Evolutionary conservation across 1,139 yeast genomes (phyloP).

Genomic region (Scheffersomyces quercinus): DNA sequence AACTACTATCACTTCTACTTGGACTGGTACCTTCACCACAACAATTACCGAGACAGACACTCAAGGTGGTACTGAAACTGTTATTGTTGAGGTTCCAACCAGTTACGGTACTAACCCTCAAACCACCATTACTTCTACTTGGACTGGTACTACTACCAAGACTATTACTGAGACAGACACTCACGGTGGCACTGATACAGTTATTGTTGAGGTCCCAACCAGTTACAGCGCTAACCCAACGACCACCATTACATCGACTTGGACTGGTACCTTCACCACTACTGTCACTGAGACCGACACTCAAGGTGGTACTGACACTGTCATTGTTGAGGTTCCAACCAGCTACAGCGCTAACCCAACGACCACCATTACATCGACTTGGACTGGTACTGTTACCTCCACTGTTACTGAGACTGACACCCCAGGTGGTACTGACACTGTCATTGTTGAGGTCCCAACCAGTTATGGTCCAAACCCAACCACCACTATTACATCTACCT

Average conservation of each 20-base stretch:
- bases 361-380: constrained; percentile 1
- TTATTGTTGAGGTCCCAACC: constrained; percentile 15
- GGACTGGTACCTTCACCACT: constrained; percentile 19
- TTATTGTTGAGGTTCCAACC: constrained; percentile 13
- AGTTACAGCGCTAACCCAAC: constrained; percentile 17
- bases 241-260: constrained; percentile 9
- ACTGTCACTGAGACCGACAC: constrained; percentile 15
- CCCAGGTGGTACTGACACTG: constrained; percentile 12
- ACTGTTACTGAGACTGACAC: constrained; percentile 1
- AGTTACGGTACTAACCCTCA: constrained; percentile 9
- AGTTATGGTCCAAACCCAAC: constrained; percentile 7
- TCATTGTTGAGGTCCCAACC: constrained; percentile 13
- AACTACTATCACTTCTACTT: constrained; percentile 9
- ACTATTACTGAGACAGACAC: constrained; percentile 7
- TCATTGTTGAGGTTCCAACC: constrained; percentile 9
- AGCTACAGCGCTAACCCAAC: constrained; percentile 8
- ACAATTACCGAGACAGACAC: constrained; percentile 17
- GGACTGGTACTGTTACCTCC: constrained; percentile 5
- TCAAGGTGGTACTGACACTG: constrained; percentile 10
- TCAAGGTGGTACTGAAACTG: constrained; percentile 13
- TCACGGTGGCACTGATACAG: constrained; percentile 6
- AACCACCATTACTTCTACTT: constrained; percentile 9
- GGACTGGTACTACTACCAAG: constrained; percentile 5
- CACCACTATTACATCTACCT: constrained; percentile 10
- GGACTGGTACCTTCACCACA: constrained; percentile 16